Evolutionary conservation across 345 rosid species (phyloP).

Genomic region (Salix caprea): DNA sequence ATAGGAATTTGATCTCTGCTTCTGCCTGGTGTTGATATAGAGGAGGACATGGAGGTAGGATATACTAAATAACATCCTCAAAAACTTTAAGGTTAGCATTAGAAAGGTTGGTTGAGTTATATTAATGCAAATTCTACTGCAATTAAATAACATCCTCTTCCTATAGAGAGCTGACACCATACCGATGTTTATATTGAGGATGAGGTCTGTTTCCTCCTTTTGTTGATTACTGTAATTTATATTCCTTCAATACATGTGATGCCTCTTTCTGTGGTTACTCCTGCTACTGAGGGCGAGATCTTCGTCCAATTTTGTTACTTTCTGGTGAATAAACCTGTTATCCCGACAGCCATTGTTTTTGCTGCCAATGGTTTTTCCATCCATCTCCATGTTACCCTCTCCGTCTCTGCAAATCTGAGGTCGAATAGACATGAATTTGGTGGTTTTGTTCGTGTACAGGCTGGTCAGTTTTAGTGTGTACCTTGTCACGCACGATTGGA

Average conservation of each 20-base stretch:
- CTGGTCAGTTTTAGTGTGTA: background rate
- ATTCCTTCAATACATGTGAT: background rate
- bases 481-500: background rate
- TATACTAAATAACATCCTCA: no score
- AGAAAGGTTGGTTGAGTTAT: background rate
- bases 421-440: background rate
- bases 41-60: background rate
- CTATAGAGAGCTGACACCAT: background rate
- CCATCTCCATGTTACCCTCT: background rate
- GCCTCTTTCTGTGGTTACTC: background rate
- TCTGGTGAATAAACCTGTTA: background rate
- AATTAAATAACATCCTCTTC: background rate
- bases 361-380: background rate
- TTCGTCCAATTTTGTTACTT: background rate
- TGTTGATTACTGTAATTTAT: background rate
- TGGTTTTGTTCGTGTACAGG: background rate
- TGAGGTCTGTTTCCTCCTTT: background rate
- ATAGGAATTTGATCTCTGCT: slow-evolving; percentile 54
- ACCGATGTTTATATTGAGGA: background rate
- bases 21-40: slow-evolving; percentile 59
- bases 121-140: background rate
- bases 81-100: background rate
- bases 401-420: no score
- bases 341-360: background rate
- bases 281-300: background rate